phyloP scores from a whole-genome alignment of 2,329 filamentous ascomycete species.

The Paracoccidioides lutzii region DNA sequence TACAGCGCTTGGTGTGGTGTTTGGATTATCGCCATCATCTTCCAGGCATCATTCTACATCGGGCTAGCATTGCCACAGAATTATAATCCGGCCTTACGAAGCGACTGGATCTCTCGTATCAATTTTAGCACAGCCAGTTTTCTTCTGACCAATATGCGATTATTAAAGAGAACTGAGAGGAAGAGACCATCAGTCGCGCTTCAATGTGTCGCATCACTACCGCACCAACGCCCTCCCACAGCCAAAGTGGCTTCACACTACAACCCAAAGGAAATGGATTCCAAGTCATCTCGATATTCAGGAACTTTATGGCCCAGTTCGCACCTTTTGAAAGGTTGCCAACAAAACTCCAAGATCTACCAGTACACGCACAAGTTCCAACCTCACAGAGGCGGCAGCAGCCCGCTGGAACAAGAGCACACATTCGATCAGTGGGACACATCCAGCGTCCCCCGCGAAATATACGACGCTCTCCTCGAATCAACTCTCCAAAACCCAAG shows the following conservation, averaged over 20 bases:
- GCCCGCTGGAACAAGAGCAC: neutral
- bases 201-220: neutral
- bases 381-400: neutral
- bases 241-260: neutral
- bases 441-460: constrained; percentile 4
- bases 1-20: constrained; percentile 1
- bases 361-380: neutral
- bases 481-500: neutral
- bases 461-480: neutral
- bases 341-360: neutral
- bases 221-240: neutral
- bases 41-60: constrained; percentile 1
- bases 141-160: neutral
- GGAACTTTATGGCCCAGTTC: neutral
- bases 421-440: constrained; percentile 7
- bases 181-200: neutral
- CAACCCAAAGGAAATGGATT: neutral
- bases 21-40: neutral
- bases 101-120: neutral
- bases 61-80: neutral
- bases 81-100: neutral
- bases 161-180: neutral
- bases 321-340: neutral
- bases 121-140: neutral
- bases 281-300: neutral